Evolutionary conservation across 1,284 basidiomycete genomes (phyloP).

Genomic region (Puccinia triticina): DNA sequence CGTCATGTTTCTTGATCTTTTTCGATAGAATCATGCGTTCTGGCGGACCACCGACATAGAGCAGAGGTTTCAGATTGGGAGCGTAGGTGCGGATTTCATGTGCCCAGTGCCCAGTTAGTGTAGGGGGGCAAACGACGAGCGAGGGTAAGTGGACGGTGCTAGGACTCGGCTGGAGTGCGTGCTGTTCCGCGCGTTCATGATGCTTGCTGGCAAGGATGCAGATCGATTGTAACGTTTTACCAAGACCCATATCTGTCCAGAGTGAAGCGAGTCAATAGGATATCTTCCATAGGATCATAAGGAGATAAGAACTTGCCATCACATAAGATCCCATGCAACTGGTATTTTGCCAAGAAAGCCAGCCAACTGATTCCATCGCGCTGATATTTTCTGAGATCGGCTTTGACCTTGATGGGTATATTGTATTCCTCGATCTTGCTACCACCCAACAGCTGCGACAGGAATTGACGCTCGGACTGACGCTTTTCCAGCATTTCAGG

Average conservation of each 20-base stretch:
- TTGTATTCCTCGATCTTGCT: slow-evolving; percentile 89
- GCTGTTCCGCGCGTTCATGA: slow-evolving; percentile 75
- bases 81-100: slow-evolving; percentile 95
- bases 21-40: slow-evolving; percentile 75
- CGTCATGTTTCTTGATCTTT: slow-evolving; percentile 74
- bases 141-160: slow-evolving; percentile 88
- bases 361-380: slow-evolving; percentile 99
- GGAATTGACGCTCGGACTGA: slow-evolving; percentile 85
- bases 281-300: not conserved
- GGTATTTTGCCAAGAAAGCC: slow-evolving; percentile 93
- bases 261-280: slow-evolving; percentile 24
- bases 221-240: slow-evolving; percentile 97
- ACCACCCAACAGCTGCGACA: slow-evolving; percentile 90
- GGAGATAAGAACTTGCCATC: slow-evolving; percentile 71
- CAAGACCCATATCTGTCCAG: slow-evolving; percentile 88
- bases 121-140: slow-evolving; percentile 94
- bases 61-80: slow-evolving; percentile 78
- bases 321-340: slow-evolving; percentile 95
- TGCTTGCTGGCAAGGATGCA: slow-evolving; percentile 95
- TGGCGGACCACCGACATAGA: slow-evolving; percentile 87
- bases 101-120: slow-evolving; percentile 96
- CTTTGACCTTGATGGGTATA: slow-evolving; percentile 86
- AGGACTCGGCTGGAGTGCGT: slow-evolving; percentile 71
- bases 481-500: slow-evolving; percentile 83
- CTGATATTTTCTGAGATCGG: slow-evolving; percentile 94